Evolutionary conservation across 768 basidiomycete genomes (phyloP).

Genomic region (Leccinum uliginosum): DNA sequence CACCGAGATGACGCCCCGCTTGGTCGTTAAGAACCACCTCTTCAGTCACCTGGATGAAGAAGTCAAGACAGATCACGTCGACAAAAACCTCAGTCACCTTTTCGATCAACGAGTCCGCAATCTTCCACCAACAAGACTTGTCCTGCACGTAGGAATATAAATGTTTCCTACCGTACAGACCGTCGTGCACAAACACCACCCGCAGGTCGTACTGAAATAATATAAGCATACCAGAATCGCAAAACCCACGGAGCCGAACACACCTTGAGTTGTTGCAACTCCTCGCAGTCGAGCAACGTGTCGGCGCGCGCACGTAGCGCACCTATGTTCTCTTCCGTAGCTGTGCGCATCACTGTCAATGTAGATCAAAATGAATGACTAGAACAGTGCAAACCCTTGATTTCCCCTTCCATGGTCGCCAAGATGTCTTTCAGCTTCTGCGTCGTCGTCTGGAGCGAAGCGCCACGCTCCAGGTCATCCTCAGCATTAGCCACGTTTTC

Average conservation of each 20-base stretch:
- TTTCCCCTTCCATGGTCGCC: slow-evolving; percentile 45
- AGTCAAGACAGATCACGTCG: background rate
- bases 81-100: slow-evolving; percentile 39
- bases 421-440: slow-evolving; percentile 52
- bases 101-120: slow-evolving; percentile 62
- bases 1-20: slow-evolving; percentile 67
- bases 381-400: slow-evolving; percentile 40
- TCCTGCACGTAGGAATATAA: slow-evolving; percentile 71
- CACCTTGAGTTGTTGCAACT: slow-evolving; percentile 59
- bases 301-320: slow-evolving; percentile 42
- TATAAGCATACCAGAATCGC: background rate
- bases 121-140: slow-evolving; percentile 76
- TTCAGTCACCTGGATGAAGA: slow-evolving; percentile 55
- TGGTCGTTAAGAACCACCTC: slow-evolving; percentile 64
- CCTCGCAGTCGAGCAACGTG: slow-evolving; percentile 55
- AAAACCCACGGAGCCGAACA: slow-evolving; percentile 13
- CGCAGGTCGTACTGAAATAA: slow-evolving; percentile 71
- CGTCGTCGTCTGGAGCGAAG: slow-evolving; percentile 39
- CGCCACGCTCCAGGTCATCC: slow-evolving; percentile 44
- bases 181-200: slow-evolving; percentile 73
- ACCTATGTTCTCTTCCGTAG: slow-evolving; percentile 46
- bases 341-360: slow-evolving; percentile 31
- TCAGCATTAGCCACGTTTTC: slow-evolving; percentile 56
- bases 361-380: background rate
- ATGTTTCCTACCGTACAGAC: slow-evolving; percentile 71